A percentile compares a stretch with the other conserved stretches of the same genome.
Conservation (phyloP, 2,329 filamentous ascomycete species). For the Penicillium brevicompactum region DNA sequence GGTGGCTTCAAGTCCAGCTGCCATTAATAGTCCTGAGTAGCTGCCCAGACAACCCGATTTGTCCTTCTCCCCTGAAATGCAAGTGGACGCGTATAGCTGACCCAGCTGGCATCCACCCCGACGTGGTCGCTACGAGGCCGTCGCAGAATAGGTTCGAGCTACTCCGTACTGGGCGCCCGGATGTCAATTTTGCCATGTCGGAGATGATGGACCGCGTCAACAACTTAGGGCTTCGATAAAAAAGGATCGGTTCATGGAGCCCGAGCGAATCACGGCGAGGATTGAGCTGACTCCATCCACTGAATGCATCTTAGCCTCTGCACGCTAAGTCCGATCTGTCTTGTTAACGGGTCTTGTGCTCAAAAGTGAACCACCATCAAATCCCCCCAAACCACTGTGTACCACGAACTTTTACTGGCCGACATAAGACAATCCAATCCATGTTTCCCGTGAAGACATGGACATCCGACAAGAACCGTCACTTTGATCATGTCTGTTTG, state of each 20-base stretch:
- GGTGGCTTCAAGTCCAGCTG: conserved; percentile 14
- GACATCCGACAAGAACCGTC: too few relatives aligned
- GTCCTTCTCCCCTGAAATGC: conserved; percentile 12
- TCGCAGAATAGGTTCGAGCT: background rate
- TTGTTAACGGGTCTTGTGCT: background rate
- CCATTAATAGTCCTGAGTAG: conserved; percentile 16
- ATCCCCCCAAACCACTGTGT: too few relatives aligned
- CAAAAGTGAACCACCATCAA: background rate
- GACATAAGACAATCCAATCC: background rate
- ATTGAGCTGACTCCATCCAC: conserved; percentile 11
- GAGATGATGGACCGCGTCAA: conserved; percentile 19
- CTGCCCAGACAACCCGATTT: conserved; percentile 13
- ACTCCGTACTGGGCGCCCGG: conserved; percentile 6
- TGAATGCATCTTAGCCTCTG: conserved; percentile 14
- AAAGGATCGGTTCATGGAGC: conserved; percentile 10
- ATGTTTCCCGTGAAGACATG: background rate
- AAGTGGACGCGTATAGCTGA: conserved; percentile 20
- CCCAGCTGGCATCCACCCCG: conserved; percentile 15
- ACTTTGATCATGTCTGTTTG: too few relatives aligned
- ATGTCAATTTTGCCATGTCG: conserved; percentile 16
- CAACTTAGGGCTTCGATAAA: conserved; percentile 15
- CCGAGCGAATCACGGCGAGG: conserved; percentile 7
- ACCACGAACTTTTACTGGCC: background rate
- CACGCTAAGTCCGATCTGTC: conserved; percentile 16
- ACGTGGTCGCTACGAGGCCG: conserved; percentile 2